Evolutionary conservation across 176 grass and related monocot genomes (phyloP).

Genomic region (Carex parvula): DNA sequence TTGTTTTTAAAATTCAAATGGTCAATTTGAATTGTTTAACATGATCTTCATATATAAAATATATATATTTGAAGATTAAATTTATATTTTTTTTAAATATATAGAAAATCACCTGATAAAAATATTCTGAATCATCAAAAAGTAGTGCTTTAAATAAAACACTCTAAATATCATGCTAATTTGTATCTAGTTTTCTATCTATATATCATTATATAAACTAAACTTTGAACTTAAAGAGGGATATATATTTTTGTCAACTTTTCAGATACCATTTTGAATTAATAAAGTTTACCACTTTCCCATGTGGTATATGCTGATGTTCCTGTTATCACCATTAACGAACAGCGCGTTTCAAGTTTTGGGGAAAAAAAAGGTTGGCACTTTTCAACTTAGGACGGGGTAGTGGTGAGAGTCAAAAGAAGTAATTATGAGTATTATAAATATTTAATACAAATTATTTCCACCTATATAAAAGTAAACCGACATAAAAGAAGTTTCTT

Average conservation of each 20-base stretch:
- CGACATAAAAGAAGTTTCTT: too few relatives aligned
- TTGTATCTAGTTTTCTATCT: background rate
- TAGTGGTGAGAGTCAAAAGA: slow-evolving; percentile 30
- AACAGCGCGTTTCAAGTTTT: background rate
- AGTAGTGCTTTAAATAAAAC: too few relatives aligned
- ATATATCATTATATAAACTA: background rate
- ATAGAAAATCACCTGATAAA: too few relatives aligned
- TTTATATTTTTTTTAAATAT: too few relatives aligned
- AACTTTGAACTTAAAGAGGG: background rate
- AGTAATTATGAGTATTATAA: slow-evolving; percentile 26
- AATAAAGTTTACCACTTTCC: slow-evolving; percentile 26
- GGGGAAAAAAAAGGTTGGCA: background rate
- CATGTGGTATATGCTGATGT: slow-evolving; percentile 19
- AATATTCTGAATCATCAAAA: too few relatives aligned
- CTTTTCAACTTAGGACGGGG: slow-evolving; percentile 6
- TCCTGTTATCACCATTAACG: slow-evolving; percentile 1
- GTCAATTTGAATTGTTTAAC: too few relatives aligned
- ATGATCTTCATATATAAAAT: too few relatives aligned
- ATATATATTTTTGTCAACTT: background rate
- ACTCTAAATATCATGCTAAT: background rate
- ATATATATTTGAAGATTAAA: too few relatives aligned
- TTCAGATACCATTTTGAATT: background rate
- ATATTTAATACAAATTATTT: background rate
- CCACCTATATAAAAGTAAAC: too few relatives aligned
- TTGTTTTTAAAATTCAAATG: too few relatives aligned